A percentile compares a stretch with the other conserved stretches of the same genome.
Conservation (phyloP, 495 filamentous ascomycete genomes). For the Neurospora sp. region DNA sequence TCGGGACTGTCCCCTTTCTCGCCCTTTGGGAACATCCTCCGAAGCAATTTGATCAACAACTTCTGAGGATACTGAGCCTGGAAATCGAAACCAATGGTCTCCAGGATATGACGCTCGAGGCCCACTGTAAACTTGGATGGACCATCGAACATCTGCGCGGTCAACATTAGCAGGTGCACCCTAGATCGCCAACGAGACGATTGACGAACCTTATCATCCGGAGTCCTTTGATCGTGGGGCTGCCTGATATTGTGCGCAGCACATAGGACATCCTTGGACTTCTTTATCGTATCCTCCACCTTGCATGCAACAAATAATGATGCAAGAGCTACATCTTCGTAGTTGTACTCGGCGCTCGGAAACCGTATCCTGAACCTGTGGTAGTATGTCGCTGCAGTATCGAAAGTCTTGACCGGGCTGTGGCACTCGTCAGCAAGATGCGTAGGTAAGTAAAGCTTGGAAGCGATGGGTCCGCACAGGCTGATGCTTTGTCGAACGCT, state of each 20-base stretch:
- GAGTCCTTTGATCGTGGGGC: slow-evolving; percentile 61
- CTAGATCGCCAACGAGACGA: not conserved
- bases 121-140: slow-evolving; percentile 70
- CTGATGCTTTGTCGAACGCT: slow-evolving; percentile 60
- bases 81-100: slow-evolving; percentile 87
- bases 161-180: slow-evolving; percentile 5
- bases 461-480: slow-evolving; percentile 42
- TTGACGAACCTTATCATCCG: slow-evolving; percentile 64
- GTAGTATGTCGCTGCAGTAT: slow-evolving; percentile 76
- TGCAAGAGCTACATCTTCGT: slow-evolving; percentile 70
- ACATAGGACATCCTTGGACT: slow-evolving; percentile 85
- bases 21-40: slow-evolving; percentile 31
- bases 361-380: slow-evolving; percentile 80
- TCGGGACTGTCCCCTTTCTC: not conserved
- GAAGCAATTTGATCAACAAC: slow-evolving; percentile 63
- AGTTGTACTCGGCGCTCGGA: slow-evolving; percentile 59
- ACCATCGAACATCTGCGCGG: slow-evolving; percentile 60
- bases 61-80: slow-evolving; percentile 83
- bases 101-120: slow-evolving; percentile 88
- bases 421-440: slow-evolving; percentile 1
- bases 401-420: slow-evolving; percentile 72
- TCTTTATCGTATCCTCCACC: slow-evolving; percentile 95
- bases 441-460: slow-evolving; percentile 2
- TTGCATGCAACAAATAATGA: slow-evolving; percentile 90
- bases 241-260: slow-evolving; percentile 79